Base-by-base conservation (phyloP, 2,329 filamentous ascomycete species). In the Phyllosticta citriasiana region DNA sequence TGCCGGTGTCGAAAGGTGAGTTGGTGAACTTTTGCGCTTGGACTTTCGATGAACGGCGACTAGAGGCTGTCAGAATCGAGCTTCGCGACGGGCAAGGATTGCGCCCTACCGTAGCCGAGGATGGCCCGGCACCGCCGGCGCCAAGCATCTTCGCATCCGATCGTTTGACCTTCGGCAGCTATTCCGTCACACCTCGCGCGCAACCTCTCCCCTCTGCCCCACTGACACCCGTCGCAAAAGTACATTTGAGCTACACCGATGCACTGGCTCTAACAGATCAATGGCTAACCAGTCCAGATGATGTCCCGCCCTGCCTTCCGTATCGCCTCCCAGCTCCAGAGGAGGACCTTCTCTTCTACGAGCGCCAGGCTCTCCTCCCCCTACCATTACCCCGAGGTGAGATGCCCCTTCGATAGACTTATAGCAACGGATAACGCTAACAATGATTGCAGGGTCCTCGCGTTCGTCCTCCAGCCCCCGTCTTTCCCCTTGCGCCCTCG, bases 321-420 rank as follows among this genome's bases (percentile, higher is more conserved):
- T 76, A 78, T 76, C 70, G 69, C 86, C 73, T 79, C 83, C 67
- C 77, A 86, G 74, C 82, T 91, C 80, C 84, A 87, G 83, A 91
- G 91, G 81, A 92, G 94, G 78, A 91, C 88, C 80, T 97, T 99
- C 88, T 88, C 91, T 78, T 86, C 90, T 73, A 95, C 93, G 76
- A 89, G 90, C 73, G 79, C 88, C 75, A 91, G 89, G 77, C 80
- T 96, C 75, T 84, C 82, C 71, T 95, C 90, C 75, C 92, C 92
- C 66, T 97, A 96, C 87, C 94, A 99, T 84, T 99, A 99, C 82
- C 88, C 93, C 70, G 93, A 97, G 82, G 94, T 61, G 35, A 27
- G 27, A 10, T 10, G 26, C 9, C 6, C 4, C 9, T 6, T 2
- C 16, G 47, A 8, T 4, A 24, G 7, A 2, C 6, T 27, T 47